phyloP scores from a whole-genome alignment of 176 grass and related monocot species.

The Puya raimondii region DNA sequence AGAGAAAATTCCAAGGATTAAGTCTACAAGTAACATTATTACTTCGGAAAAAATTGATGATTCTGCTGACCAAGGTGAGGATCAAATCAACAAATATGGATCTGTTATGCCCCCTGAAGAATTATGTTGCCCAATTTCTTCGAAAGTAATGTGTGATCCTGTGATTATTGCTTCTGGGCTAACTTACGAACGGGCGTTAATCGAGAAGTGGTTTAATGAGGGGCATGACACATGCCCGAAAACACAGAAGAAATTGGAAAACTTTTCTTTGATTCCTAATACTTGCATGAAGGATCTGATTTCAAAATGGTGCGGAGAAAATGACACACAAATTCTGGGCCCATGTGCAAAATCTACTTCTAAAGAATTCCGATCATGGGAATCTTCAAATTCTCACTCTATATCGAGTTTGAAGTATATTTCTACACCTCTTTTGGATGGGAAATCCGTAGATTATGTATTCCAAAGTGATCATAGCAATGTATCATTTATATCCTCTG shows the following conservation, averaged over 20 bases:
- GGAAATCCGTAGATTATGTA: slow-evolving; percentile 41
- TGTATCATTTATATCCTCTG: slow-evolving; percentile 54
- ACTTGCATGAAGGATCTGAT: slow-evolving; percentile 78
- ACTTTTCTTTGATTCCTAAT: slow-evolving; percentile 73
- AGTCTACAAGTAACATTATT: slow-evolving; percentile 14
- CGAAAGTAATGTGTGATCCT: slow-evolving; percentile 75
- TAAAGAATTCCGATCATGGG: slow-evolving; percentile 33
- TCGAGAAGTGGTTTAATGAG: slow-evolving; percentile 85
- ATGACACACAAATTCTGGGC: slow-evolving; percentile 28
- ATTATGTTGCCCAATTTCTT: slow-evolving; percentile 87
- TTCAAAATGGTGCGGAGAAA: slow-evolving; percentile 56
- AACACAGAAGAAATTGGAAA: slow-evolving; percentile 64
- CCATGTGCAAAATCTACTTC: slow-evolving; percentile 26
- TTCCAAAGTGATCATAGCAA: slow-evolving; percentile 48
- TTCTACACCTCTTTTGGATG: slow-evolving; percentile 72
- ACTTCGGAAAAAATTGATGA: slow-evolving; percentile 33
- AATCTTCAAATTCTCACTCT: slow-evolving; percentile 56
- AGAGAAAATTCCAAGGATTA: slow-evolving; percentile 18
- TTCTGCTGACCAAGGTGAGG: slow-evolving; percentile 19
- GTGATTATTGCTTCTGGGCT: slow-evolving; percentile 88
- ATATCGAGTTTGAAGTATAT: slow-evolving; percentile 81
- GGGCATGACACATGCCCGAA: slow-evolving; percentile 79
- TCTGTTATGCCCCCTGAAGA: slow-evolving; percentile 46
- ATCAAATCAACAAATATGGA: slow-evolving; percentile 29
- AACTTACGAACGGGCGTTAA: slow-evolving; percentile 82